Conservation (phyloP, 2,329 filamentous ascomycete genomes). For the Exserohilum turcica region DNA sequence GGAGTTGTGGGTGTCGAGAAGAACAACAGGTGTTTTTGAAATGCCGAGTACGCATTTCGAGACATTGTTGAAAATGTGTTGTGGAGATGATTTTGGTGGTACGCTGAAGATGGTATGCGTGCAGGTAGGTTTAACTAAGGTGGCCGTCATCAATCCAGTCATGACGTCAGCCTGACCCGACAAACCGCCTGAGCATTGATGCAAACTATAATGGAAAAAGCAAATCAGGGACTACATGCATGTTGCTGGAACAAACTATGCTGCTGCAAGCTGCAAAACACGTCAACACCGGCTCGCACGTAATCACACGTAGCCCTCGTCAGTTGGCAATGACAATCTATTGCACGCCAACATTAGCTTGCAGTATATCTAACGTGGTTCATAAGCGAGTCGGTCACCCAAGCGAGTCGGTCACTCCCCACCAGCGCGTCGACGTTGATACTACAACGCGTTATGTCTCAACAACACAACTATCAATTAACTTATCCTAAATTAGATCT, state of each 20-base stretch:
- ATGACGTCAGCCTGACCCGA: slow-evolving; percentile 8
- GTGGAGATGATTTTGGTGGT: background rate
- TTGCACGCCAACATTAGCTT: too few species aligned
- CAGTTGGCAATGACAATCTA: too few species aligned
- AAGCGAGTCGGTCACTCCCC: too few species aligned
- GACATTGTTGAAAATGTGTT: slow-evolving; percentile 8
- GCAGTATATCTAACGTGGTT: too few species aligned
- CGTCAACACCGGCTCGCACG: too few species aligned
- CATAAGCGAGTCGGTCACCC: too few species aligned
- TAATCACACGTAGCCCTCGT: too few species aligned
- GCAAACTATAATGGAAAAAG: background rate
- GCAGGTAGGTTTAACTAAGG: background rate
- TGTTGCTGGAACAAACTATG: background rate
- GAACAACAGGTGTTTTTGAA: slow-evolving; percentile 29
- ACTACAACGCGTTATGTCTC: too few species aligned
- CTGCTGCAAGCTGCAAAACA: background rate
- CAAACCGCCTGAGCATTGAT: background rate
- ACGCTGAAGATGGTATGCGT: background rate
- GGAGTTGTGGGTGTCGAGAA: slow-evolving; percentile 28
- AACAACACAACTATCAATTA: too few species aligned
- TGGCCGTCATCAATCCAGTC: background rate
- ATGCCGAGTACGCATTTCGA: slow-evolving; percentile 22
- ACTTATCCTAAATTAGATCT: too few species aligned
- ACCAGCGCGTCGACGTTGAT: too few species aligned
- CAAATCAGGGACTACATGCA: background rate